Base-by-base conservation (phyloP, 1,284 basidiomycete species). In the Rhodotorula sp. region DNA sequence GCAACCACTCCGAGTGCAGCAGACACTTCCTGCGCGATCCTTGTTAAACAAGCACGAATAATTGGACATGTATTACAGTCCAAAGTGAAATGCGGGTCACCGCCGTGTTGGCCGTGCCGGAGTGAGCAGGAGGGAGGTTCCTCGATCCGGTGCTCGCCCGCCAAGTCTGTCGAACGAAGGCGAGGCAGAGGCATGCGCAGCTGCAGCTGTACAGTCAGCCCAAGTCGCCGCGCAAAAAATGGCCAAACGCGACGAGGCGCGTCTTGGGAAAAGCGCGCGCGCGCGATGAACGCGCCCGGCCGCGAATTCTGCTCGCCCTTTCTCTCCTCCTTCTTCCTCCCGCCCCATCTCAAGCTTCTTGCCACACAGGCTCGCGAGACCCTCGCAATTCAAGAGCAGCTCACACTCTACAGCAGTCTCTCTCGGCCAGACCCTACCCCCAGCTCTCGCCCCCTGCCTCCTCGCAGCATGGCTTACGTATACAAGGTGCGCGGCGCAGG, bases 381-480 rank as follows among this genome's bases (percentile, higher is more conserved):
- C 39, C 39, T 43, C 39, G 39, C 39, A 43, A 43, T 2, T 12
- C 39, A 43, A 63, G 26, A 43, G 23, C 23, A 26, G 29, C 12
- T 29, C 20, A 16, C 20, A 48, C 26, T 29, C 10, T 29, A 15
- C 12, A 10, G 14, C 10, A 56, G 26, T 29, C 26, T 16, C 15
- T 16, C 12, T 26, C n/a, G 46, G 49, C 29, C 12, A 8, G 3
- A 1, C 20, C 21, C 49, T 21, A 14, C 12, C 5, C 5, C 46
- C 54, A 5, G 3, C 26, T n/a, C 26, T 14, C 26, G 26, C 43
- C 43, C 14, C 43, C 8, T 43, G 39, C 39, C 29, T 10, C 20
- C 57, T 21, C 39, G 16, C 46, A 26, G 49, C 15, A 77, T 75
- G 75, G 73, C 73, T 31, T 77, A 65, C 69, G 73, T 77, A 47